Evolutionary conservation across 768 basidiomycete genomes (phyloP).

Genomic region (Glaciozyma antarctica): DNA sequence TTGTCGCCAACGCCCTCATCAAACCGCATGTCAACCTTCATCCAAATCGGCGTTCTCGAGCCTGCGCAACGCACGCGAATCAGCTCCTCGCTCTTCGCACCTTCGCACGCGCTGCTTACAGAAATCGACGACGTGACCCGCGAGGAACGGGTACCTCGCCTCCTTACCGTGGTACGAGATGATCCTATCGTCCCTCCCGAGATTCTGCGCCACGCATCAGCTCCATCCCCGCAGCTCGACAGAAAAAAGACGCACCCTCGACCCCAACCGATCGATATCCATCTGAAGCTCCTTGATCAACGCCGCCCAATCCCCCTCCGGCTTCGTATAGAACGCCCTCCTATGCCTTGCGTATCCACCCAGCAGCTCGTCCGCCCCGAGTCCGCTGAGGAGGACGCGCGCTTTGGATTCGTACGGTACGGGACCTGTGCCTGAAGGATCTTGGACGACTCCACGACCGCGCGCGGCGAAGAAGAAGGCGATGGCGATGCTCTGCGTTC

Average conservation of each 20-base stretch:
- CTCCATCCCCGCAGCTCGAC: constrained; percentile 7
- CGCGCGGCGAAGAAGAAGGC: constrained; percentile 89
- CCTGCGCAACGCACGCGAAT: background rate
- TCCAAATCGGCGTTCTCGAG: constrained; percentile 51
- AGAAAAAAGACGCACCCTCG: constrained; percentile 39
- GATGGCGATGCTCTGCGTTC: constrained; percentile 67
- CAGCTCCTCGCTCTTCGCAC: background rate
- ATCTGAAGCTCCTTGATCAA: constrained; percentile 60
- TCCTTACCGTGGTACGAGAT: constrained; percentile 88
- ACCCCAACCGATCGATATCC: constrained; percentile 42
- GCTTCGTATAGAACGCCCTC: constrained; percentile 50
- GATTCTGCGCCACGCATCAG: constrained; percentile 56
- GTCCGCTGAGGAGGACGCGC: constrained; percentile 73
- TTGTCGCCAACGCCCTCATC: constrained; percentile 82
- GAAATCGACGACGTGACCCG: constrained; percentile 40
- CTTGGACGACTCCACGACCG: constrained; percentile 49
- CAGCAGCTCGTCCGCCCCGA: constrained; percentile 90
- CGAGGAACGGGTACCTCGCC: constrained; percentile 63
- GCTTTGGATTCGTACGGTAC: constrained; percentile 63
- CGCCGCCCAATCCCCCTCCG: constrained; percentile 3
- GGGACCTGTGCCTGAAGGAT: constrained; percentile 15
- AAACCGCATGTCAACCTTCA: constrained; percentile 68
- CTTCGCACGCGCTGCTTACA: background rate
- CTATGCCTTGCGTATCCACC: constrained; percentile 90
- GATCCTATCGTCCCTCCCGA: constrained; percentile 89